These are phyloP conservation scores for Paramecium pentaurelia DNA, from an alignment of 73 alveolate species.

Conservation along the genomic window DNA sequence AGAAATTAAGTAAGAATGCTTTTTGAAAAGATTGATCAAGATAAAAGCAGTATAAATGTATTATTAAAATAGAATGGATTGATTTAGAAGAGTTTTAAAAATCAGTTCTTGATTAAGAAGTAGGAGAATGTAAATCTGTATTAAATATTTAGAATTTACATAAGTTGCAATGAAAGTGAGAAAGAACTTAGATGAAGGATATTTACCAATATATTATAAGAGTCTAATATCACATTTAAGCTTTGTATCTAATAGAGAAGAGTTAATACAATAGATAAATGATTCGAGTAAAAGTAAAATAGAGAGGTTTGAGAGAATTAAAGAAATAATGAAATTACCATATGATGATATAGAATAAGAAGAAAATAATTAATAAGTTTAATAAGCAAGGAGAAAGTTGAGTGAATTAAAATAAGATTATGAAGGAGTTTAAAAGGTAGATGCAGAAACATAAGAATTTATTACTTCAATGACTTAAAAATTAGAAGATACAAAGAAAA, in stretches of 20 bases:
- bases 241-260: neutral
- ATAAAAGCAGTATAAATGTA: neutral
- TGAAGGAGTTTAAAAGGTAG: neutral
- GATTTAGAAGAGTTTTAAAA: neutral
- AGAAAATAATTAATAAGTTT: neutral
- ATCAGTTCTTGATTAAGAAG: slow-evolving; percentile 32
- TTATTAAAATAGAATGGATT: neutral
- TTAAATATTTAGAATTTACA: neutral
- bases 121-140: neutral
- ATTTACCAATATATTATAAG: neutral
- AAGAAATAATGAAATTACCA: neutral
- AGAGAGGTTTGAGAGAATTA: neutral
- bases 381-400: neutral
- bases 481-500: neutral
- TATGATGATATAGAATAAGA: neutral
- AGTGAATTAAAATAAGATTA: slow-evolving; percentile 15
- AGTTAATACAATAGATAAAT: neutral
- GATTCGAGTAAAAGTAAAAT: neutral
- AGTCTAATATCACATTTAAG: neutral
- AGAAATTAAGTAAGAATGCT: slow-evolving; percentile 12
- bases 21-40: neutral
- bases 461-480: neutral
- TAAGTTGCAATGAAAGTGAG: neutral
- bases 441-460: neutral
- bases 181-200: neutral